Conservation (phyloP, 2,329 filamentous ascomycete genomes). For the Phialophora chinensis region DNA sequence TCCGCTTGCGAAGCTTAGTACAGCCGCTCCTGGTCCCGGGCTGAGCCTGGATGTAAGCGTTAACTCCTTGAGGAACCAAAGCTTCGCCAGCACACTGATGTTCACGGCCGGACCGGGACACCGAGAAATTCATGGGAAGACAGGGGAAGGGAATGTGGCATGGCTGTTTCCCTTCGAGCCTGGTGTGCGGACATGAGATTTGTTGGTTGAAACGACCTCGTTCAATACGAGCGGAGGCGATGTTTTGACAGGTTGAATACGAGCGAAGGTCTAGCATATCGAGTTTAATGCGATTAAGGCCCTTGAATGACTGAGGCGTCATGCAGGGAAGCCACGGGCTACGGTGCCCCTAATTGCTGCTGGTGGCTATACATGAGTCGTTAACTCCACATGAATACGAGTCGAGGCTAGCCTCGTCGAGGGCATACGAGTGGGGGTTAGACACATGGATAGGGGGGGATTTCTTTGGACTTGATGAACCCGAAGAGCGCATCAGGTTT, state of each 20-base stretch:
- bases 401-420: background rate
- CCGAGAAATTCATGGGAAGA: background rate
- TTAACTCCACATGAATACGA: constrained; percentile 8
- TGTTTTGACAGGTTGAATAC: background rate
- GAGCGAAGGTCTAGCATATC: background rate
- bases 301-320: too few species aligned
- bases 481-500: too few species aligned
- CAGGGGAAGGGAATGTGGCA: background rate
- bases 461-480: too few species aligned
- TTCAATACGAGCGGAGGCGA: constrained; percentile 12
- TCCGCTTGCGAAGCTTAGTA: background rate
- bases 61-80: background rate
- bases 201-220: background rate
- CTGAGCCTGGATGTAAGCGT: background rate
- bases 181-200: background rate
- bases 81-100: background rate
- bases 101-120: background rate
- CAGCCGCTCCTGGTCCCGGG: too few species aligned
- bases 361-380: background rate
- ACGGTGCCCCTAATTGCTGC: background rate
- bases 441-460: background rate
- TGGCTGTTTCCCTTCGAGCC: background rate
- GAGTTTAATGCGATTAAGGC: background rate
- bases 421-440: constrained; percentile 1
- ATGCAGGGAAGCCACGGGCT: background rate